phyloP scores from a whole-genome alignment of 306 rosid genomes.

The Corylus heterophylla region DNA sequence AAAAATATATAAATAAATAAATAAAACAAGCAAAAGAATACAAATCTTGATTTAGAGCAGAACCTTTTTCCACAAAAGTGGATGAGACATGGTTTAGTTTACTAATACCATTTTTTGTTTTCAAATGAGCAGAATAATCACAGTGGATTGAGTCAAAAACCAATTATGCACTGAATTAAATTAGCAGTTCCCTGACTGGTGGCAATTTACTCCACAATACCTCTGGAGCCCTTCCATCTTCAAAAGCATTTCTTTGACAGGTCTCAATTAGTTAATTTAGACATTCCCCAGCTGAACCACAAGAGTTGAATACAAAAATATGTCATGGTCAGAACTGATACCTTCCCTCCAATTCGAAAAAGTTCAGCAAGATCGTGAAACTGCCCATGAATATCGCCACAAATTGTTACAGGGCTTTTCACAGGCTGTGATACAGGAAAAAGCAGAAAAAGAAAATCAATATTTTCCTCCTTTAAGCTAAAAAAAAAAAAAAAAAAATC shows the following conservation, averaged over 20 bases:
- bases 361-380: constrained; percentile 99
- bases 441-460: constrained; percentile 26
- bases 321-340: constrained; percentile 46
- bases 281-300: constrained; percentile 44
- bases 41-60: background rate
- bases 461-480: constrained; percentile 14
- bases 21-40: constrained; percentile 2
- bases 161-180: constrained; percentile 26
- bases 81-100: background rate
- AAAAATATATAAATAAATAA: constrained; percentile 5
- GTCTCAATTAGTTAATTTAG: constrained; percentile 47
- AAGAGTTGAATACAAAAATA: constrained; percentile 35
- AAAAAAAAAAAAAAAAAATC: background rate
- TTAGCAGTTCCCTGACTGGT: constrained; percentile 31
- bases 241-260: constrained; percentile 37
- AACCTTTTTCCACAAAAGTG: background rate
- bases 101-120: background rate
- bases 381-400: constrained; percentile 99
- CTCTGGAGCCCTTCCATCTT: constrained; percentile 43
- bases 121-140: background rate
- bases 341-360: constrained; percentile 99
- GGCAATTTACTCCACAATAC: constrained; percentile 35
- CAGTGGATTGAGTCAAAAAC: background rate
- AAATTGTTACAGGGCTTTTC: constrained; percentile 97
- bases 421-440: constrained; percentile 74